Evolutionary conservation across 169 alveolate species (phyloP).

Genomic region (Plasmodium blacklocki): DNA sequence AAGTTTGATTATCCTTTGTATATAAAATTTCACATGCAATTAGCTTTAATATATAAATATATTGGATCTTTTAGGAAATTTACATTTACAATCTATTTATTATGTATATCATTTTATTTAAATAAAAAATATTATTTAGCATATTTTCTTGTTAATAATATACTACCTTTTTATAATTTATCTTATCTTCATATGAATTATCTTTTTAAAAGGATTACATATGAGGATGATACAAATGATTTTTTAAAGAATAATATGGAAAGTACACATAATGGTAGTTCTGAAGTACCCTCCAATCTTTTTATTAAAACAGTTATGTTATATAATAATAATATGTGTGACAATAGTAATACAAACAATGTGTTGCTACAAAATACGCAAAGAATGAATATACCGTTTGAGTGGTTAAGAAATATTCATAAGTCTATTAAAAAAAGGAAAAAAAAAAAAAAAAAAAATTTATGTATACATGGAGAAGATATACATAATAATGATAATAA

Average conservation of each 20-base stretch:
- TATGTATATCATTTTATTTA: constrained; percentile 27
- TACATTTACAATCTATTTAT: constrained; percentile 43
- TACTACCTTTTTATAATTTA: constrained; percentile 52
- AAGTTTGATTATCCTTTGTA: constrained; percentile 14
- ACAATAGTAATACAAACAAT: background rate
- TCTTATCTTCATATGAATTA: constrained; percentile 13
- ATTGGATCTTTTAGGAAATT: constrained; percentile 61
- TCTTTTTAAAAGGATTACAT: background rate
- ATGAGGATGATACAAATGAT: background rate
- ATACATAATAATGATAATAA: background rate
- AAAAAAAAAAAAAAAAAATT: background rate
- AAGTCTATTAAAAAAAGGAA: background rate
- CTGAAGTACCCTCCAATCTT: too few relatives aligned
- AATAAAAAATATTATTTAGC: constrained; percentile 33
- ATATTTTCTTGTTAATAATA: constrained; percentile 28
- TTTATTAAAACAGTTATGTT: background rate
- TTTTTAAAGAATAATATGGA: background rate
- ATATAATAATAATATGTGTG: background rate
- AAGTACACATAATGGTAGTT: too few relatives aligned
- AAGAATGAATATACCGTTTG: constrained; percentile 12
- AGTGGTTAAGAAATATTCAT: constrained; percentile 14
- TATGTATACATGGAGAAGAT: background rate
- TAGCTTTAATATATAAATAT: constrained; percentile 29
- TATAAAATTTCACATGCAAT: constrained; percentile 22
- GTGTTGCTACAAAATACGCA: background rate